phyloP scores from a whole-genome alignment of 1,284 basidiomycete genomes.

The Malassezia equina region DNA sequence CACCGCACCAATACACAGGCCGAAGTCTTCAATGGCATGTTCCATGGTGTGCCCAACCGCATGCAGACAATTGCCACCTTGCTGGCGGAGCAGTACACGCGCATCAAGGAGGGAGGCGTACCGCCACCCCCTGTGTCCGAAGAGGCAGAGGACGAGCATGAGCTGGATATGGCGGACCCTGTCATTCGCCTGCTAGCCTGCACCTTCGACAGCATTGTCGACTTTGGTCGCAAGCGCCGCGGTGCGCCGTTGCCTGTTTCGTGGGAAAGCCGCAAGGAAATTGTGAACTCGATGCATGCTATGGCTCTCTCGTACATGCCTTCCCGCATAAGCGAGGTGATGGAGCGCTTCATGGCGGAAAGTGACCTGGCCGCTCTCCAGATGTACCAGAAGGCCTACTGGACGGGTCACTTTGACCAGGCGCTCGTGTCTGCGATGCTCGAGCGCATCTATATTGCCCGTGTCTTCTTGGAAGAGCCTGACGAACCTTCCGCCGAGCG shows the following conservation, averaged over 20 bases:
- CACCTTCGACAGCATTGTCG: constrained; percentile 12
- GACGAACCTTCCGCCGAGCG: constrained; percentile 16
- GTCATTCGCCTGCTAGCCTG: constrained; percentile 11
- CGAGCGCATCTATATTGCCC: constrained; percentile 17
- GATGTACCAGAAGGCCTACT: constrained; percentile 14
- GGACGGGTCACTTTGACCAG: constrained; percentile 16
- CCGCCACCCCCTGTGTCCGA: not conserved
- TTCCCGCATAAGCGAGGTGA: constrained; percentile 6
- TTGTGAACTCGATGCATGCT: constrained; percentile 12
- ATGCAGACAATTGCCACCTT: constrained; percentile 11
- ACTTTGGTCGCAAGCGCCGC: constrained; percentile 17
- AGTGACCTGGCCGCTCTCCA: constrained; percentile 3
- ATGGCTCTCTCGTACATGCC: constrained; percentile 15
- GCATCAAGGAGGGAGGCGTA: not conserved
- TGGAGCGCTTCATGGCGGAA: constrained; percentile 14
- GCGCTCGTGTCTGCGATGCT: constrained; percentile 14
- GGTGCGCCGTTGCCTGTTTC: constrained; percentile 16
- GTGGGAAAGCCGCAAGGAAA: constrained; percentile 8
- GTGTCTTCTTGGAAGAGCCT: constrained; percentile 17
- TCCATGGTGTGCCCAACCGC: constrained; percentile 18
- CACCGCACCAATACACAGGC: constrained; percentile 6
- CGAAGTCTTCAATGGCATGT: constrained; percentile 11
- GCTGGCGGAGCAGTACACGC: constrained; percentile 14
- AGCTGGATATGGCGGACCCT: constrained; percentile 11
- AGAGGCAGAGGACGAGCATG: not conserved